A percentile compares a stretch with the other conserved stretches of the same genome.
Evolutionary conservation across 1,284 basidiomycete genomes (phyloP).

Genomic region (Retiboletus fuscus): DNA sequence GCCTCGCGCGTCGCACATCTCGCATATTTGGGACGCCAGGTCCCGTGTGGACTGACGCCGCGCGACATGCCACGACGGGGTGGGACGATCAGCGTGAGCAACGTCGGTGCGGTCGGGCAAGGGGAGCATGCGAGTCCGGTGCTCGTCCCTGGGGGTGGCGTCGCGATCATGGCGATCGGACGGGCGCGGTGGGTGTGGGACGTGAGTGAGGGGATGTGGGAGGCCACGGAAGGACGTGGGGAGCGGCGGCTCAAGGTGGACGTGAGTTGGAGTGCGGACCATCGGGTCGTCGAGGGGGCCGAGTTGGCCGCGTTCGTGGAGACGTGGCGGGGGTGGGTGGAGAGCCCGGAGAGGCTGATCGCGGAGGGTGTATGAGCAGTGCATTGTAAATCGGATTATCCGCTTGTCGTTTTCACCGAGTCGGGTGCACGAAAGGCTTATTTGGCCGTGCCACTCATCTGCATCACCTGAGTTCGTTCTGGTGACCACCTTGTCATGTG

Average conservation of each 20-base stretch:
- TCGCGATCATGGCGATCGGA: conserved; percentile 92
- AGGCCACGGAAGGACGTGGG: conserved; percentile 48
- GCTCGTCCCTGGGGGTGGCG: conserved; percentile 87
- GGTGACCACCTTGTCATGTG: too few relatives aligned
- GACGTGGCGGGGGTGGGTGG: conserved; percentile 88
- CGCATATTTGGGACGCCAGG: conserved; percentile 72
- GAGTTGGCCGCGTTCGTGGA: conserved; percentile 93
- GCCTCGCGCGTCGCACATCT: conserved; percentile 71
- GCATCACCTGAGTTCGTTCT: too few relatives aligned
- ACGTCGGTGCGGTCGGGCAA: conserved; percentile 84
- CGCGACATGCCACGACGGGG: conserved; percentile 75
- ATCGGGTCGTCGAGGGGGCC: conserved; percentile 92
- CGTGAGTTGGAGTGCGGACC: conserved; percentile 91
- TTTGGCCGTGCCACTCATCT: too few relatives aligned
- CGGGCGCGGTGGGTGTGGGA: conserved; percentile 87
- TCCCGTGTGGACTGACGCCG: conserved; percentile 71
- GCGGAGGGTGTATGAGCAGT: conserved; percentile 66
- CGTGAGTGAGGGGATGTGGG: conserved; percentile 56
- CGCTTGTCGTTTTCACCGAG: neutral
- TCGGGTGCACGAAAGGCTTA: too few relatives aligned
- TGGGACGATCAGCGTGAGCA: conserved; percentile 89
- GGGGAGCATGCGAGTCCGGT: conserved; percentile 82
- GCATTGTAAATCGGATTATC: neutral
- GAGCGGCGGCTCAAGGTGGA: conserved; percentile 77
- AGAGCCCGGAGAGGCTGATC: conserved; percentile 80